Evolutionary conservation across 768 basidiomycete species (phyloP).

Genomic region (Boletellus ananiceps): DNA sequence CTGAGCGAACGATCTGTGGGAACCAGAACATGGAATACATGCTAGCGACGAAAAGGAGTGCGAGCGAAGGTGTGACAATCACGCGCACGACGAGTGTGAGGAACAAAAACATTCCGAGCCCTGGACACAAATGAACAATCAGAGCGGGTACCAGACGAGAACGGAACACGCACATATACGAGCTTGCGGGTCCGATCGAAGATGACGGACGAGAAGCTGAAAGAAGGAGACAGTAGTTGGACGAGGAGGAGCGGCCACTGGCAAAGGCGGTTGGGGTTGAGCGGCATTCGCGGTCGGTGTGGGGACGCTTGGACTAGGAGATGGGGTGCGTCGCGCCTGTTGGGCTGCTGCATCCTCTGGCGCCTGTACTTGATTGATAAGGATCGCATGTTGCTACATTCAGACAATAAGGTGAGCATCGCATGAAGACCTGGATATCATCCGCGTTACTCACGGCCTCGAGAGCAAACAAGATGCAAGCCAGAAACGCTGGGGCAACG

Average conservation of each 20-base stretch:
- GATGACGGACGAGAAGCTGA: conserved; percentile 51
- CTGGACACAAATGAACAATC: conserved; percentile 33
- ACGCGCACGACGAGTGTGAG: conserved; percentile 71
- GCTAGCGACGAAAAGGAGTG: conserved; percentile 57
- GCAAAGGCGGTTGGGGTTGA: conserved; percentile 20
- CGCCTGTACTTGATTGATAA: conserved; percentile 79
- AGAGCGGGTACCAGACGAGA: background rate
- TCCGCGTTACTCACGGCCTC: conserved; percentile 61
- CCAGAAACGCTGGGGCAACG: conserved; percentile 79
- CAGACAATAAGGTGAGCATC: background rate
- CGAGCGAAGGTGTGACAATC: conserved; percentile 61
- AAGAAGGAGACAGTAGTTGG: conserved; percentile 31
- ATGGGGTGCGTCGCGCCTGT: conserved; percentile 16
- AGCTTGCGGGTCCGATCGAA: conserved; percentile 67
- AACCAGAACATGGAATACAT: conserved; percentile 83
- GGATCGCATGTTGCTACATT: conserved; percentile 73
- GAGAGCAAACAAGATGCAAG: conserved; percentile 73
- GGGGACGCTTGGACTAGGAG: conserved; percentile 5
- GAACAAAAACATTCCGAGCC: conserved; percentile 63
- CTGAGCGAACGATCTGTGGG: conserved; percentile 79
- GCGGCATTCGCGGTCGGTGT: conserved; percentile 4
- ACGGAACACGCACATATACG: conserved; percentile 52
- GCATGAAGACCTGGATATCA: background rate
- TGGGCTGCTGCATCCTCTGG: conserved; percentile 55
- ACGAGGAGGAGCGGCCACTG: conserved; percentile 15